Conservation (phyloP, 371 early-diverging fungal species). For the Haplosporangium sp. region DNA sequence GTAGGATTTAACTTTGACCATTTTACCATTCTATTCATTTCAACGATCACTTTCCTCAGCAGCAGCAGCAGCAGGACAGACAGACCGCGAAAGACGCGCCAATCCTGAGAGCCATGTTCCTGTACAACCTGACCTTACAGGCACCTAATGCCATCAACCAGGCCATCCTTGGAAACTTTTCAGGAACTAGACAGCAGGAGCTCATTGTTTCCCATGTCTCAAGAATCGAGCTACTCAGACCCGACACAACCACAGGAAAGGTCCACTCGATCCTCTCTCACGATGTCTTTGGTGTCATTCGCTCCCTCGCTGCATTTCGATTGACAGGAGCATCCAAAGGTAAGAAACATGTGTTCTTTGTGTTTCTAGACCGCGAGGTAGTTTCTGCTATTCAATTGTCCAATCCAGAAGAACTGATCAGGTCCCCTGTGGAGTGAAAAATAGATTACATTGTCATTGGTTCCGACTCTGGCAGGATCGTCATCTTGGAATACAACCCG, state of each 20-base stretch:
- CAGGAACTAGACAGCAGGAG: conserved; percentile 93
- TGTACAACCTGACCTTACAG: conserved; percentile 93
- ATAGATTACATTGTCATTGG: conserved; percentile 92
- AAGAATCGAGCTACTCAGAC: conserved; percentile 83
- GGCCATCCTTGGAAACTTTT: conserved; percentile 92
- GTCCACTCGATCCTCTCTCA: conserved; percentile 77
- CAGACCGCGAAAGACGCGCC: background rate
- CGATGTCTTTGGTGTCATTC: conserved; percentile 89
- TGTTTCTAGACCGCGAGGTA: background rate
- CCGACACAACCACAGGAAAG: conserved; percentile 87
- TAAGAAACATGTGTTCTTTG: conserved; percentile 14
- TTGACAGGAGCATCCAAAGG: conserved; percentile 82
- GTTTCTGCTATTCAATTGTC: too few species aligned
- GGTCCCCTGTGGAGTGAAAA: background rate
- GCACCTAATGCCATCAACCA: conserved; percentile 82
- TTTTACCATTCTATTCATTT: background rate
- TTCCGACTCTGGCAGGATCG: conserved; percentile 92
- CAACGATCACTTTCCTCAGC: background rate
- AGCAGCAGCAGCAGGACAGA: background rate
- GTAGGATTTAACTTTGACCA: background rate
- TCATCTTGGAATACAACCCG: conserved; percentile 91
- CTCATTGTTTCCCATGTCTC: conserved; percentile 86
- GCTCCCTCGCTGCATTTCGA: conserved; percentile 81
- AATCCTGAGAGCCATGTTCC: conserved; percentile 71
- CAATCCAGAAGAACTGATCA: conserved; percentile 3